phyloP scores from a whole-genome alignment of 164 flowering plant genomes.

The Liriodendron chinense region DNA sequence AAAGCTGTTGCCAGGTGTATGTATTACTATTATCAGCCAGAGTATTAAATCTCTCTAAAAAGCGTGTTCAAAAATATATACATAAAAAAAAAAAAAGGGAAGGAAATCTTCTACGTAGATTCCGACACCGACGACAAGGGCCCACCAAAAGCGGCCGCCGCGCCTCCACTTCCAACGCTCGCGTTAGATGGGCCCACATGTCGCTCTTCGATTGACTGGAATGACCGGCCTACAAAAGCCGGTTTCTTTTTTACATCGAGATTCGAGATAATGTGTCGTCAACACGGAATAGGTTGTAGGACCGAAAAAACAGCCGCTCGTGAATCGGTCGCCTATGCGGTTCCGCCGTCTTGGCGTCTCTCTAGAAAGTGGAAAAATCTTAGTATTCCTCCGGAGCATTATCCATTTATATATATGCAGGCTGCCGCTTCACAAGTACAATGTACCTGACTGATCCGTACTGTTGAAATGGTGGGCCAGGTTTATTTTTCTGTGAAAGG shows the following conservation, averaged over 20 bases:
- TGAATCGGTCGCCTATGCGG: constrained; percentile 14
- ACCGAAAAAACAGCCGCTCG: constrained; percentile 15
- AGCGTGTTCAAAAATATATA: not conserved
- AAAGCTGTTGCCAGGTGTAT: not conserved
- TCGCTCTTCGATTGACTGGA: not conserved
- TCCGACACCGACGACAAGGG: constrained; percentile 21
- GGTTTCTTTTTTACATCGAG: not conserved
- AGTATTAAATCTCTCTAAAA: not conserved
- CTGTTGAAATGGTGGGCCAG: not conserved
- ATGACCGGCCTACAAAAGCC: not conserved
- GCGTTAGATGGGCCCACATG: constrained; percentile 24
- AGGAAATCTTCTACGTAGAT: constrained; percentile 24
- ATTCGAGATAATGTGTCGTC: constrained; percentile 28
- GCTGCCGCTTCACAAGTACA: not conserved
- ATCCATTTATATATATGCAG: not conserved
- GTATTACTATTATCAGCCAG: not conserved
- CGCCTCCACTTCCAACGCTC: constrained; percentile 26
- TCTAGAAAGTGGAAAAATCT: not conserved
- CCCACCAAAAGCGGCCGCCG: constrained; percentile 49
- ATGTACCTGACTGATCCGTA: not conserved
- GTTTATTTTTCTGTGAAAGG: no score
- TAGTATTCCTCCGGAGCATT: not conserved
- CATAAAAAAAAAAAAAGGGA: not conserved
- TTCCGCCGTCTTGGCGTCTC: constrained; percentile 26
- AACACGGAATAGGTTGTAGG: constrained; percentile 35